Evolutionary conservation across 345 rosid genomes (phyloP), one percentile per base, ranked within the genome.

Genomic region (Anacardium occidentale): DNA sequence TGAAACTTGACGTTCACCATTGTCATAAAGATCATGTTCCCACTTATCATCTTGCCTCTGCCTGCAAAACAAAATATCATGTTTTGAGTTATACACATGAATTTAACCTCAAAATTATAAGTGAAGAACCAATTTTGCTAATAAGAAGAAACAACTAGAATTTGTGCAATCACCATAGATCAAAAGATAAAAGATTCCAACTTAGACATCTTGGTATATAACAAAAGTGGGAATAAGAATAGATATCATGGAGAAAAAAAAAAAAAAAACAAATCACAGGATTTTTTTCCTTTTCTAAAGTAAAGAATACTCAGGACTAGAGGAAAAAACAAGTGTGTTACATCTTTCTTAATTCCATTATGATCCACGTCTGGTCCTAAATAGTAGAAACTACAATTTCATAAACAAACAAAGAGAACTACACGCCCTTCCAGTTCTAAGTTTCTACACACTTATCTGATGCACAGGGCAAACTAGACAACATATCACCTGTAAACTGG

Each of bases 31-130:
- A 86, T 96, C 99, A 76, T 96, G 99, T 85, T 93, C 95, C 99
- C 99, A 96, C 80, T 86, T 96, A 78, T 96, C 98, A 74, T 89
- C 94, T 74, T 87, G 93, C 87, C 99, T 86, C 83, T 86, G 93
- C 81, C 98, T 96, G 93, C 81, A 85, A 79, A 75, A 74, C 26
- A 57, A 11, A 65, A 24, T n/a, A 29, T 3, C 32, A 1, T 29
- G 32, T 29, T 29, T 29, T 29, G 32, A 29, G 32, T 29, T 29
- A 29, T 29, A 29, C 50, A 60, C 45, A 5, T 12, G 8, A 37
- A 37, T 60, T 11, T 22, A 51, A 32, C 14, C 53, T 42, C 21
- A 44, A 44, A 2, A 47, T 32, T 29, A 3, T 29, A 3, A n/a
- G 29, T 37, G 42, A 37, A 56, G 8, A 50, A 71, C 56, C 34